phyloP scores from a whole-genome alignment of 805 yeast species.

The Lipomyces anomalus region DNA sequence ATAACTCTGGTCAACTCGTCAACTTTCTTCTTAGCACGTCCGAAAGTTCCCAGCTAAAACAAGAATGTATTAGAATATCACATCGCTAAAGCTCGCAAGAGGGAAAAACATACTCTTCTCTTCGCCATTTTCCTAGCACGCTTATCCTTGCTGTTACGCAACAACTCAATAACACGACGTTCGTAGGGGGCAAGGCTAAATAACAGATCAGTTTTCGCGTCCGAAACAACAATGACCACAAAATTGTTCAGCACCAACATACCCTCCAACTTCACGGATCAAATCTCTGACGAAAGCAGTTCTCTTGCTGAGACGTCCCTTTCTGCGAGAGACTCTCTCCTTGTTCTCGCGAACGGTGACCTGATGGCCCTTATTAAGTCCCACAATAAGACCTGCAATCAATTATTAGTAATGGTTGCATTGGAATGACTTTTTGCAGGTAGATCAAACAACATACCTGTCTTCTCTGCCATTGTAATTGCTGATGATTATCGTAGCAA shows the following conservation, averaged over 20 bases:
- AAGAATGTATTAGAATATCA: background rate
- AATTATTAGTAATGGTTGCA: background rate
- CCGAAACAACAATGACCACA: background rate
- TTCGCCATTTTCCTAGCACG: conserved; percentile 99
- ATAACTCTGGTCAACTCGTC: conserved; percentile 78
- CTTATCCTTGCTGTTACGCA: conserved; percentile 99
- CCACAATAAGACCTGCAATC: conserved; percentile 77
- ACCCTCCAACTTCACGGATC: conserved; percentile 93
- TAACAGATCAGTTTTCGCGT: background rate
- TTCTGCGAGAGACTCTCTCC: conserved; percentile 89
- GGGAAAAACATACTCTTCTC: conserved; percentile 59
- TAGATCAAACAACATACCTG: conserved; percentile 16
- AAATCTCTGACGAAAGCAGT: conserved; percentile 90
- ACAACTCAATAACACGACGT: conserved; percentile 97
- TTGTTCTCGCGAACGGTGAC: conserved; percentile 78
- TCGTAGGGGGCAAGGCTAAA: conserved; percentile 89
- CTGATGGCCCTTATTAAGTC: conserved; percentile 99
- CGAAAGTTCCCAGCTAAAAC: conserved; percentile 86
- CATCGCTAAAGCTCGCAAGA: background rate
- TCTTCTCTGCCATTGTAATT: conserved; percentile 25
- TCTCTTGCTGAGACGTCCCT: conserved; percentile 95
- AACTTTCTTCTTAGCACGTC: conserved; percentile 99
- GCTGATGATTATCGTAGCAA: too few relatives aligned
- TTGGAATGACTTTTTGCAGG: background rate
- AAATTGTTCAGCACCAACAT: background rate